A percentile compares a stretch with the other conserved stretches of the same genome.
Conservation (phyloP, 768 basidiomycete genomes). For the Coprinopsis marcescibilis region DNA sequence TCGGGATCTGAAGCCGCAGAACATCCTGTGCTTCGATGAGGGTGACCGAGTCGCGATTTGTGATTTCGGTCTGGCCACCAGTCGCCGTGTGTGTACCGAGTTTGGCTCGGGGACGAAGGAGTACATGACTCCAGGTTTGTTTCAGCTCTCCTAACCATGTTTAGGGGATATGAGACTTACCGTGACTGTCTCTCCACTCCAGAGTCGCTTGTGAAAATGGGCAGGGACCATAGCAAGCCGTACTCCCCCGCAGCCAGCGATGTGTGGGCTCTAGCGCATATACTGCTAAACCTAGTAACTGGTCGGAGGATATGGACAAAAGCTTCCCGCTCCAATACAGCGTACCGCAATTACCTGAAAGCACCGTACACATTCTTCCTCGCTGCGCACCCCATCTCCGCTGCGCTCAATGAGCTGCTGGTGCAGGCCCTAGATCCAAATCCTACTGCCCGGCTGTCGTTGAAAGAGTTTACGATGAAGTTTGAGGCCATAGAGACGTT, state of each 20-base stretch:
- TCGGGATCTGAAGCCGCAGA: slow-evolving; percentile 97
- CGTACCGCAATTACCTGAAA: slow-evolving; percentile 81
- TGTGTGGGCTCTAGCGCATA: slow-evolving; percentile 94
- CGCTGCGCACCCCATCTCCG: slow-evolving; percentile 75
- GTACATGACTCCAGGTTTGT: slow-evolving; percentile 91
- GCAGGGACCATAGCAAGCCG: slow-evolving; percentile 50
- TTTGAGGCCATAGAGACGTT: slow-evolving; percentile 56
- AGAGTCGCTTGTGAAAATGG: slow-evolving; percentile 77
- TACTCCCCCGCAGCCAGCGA: slow-evolving; percentile 91
- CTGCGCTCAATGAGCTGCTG: slow-evolving; percentile 66
- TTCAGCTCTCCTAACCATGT: background rate
- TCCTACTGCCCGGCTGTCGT: slow-evolving; percentile 50
- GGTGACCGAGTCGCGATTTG: slow-evolving; percentile 81
- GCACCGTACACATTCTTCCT: slow-evolving; percentile 78
- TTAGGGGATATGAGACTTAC: too few species aligned
- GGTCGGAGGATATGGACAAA: slow-evolving; percentile 97
- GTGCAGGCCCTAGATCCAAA: slow-evolving; percentile 69
- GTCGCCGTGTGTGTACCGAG: slow-evolving; percentile 77
- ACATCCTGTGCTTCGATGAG: slow-evolving; percentile 78
- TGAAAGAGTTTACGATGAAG: slow-evolving; percentile 48
- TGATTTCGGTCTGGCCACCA: slow-evolving; percentile 93
- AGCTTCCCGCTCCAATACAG: slow-evolving; percentile 74
- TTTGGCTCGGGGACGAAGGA: slow-evolving; percentile 95
- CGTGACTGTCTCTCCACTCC: background rate
- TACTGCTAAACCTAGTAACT: slow-evolving; percentile 91